phyloP scores from a whole-genome alignment of 2,329 filamentous ascomycete genomes.

The Diaporthe longicolla region DNA sequence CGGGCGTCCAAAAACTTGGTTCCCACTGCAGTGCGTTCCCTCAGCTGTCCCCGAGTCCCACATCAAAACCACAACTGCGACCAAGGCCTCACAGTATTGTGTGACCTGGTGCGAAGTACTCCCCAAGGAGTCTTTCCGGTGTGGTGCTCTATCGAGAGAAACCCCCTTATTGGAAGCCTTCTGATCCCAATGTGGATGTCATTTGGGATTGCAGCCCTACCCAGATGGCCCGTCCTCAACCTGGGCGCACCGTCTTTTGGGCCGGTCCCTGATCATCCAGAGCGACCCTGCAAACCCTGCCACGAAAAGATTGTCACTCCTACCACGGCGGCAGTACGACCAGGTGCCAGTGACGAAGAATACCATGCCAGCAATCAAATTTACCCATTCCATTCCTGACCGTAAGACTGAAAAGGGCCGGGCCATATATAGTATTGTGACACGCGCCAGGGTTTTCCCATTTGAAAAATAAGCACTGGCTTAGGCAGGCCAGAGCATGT shows the following conservation, averaged over 20 bases:
- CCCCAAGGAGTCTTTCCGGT: no score
- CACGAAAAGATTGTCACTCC: background rate
- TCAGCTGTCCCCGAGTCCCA: background rate
- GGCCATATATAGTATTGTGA: conserved; percentile 11
- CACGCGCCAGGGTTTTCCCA: conserved; percentile 2
- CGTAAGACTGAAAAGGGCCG: background rate
- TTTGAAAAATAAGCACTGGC: background rate
- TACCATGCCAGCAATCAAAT: conserved; percentile 17
- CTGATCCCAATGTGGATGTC: background rate
- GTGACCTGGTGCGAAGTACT: background rate
- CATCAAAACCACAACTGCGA: background rate
- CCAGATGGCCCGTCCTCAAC: conserved; percentile 21
- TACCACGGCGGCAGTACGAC: background rate
- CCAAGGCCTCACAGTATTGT: background rate
- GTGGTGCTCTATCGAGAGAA: background rate
- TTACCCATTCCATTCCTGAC: conserved; percentile 10
- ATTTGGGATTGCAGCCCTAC: conserved; percentile 27
- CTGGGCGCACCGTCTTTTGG: conserved; percentile 2
- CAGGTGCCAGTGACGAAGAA: conserved; percentile 27
- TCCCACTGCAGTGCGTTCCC: background rate
- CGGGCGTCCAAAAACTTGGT: background rate
- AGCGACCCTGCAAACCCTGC: conserved; percentile 23
- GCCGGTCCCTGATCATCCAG: conserved; percentile 31
- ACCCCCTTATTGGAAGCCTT: background rate
- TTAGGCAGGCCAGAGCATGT: background rate